Evolutionary conservation across 2,329 filamentous ascomycete species (phyloP).

Genomic region (Ceratocystis ficicola): DNA sequence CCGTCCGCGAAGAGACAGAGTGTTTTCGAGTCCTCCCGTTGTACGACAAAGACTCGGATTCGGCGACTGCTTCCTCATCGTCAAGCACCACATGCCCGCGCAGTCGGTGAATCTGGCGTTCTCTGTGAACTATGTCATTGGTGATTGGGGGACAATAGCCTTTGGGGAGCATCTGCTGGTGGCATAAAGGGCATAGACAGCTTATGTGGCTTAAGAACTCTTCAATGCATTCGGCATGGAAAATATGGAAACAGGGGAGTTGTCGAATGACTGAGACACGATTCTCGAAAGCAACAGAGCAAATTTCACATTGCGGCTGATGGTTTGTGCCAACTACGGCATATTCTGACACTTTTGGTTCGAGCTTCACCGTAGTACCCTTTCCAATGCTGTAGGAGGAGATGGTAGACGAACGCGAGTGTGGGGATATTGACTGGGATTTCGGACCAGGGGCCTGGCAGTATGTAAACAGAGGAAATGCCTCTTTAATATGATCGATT

Average conservation of each 20-base stretch:
- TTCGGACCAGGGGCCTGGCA: constrained; percentile 40
- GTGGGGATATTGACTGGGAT: constrained; percentile 24
- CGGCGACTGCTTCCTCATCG: constrained; percentile 25
- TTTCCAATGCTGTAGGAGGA: constrained; percentile 25
- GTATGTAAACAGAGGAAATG: constrained; percentile 69
- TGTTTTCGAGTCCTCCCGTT: neutral
- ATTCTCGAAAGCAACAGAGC: constrained; percentile 65
- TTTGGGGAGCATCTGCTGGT: constrained; percentile 62
- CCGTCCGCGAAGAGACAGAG: neutral
- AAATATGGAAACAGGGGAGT: constrained; percentile 82
- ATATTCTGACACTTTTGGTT: constrained; percentile 1
- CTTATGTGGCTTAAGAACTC: constrained; percentile 65
- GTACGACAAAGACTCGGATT: neutral
- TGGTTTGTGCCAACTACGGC: constrained; percentile 41
- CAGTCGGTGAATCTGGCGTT: constrained; percentile 54
- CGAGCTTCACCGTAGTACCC: neutral
- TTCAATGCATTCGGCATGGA: constrained; percentile 85
- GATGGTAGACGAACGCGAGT: neutral
- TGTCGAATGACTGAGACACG: constrained; percentile 65
- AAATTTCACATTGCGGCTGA: constrained; percentile 83
- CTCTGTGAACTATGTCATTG: constrained; percentile 74
- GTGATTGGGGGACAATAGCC: constrained; percentile 60
- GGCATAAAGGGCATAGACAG: constrained; percentile 85
- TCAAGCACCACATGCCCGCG: constrained; percentile 41
- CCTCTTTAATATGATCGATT: constrained; percentile 50